Evolutionary conservation across 352 stramenopile genomes (phyloP).

Genomic region (Pythium myriotylum): DNA sequence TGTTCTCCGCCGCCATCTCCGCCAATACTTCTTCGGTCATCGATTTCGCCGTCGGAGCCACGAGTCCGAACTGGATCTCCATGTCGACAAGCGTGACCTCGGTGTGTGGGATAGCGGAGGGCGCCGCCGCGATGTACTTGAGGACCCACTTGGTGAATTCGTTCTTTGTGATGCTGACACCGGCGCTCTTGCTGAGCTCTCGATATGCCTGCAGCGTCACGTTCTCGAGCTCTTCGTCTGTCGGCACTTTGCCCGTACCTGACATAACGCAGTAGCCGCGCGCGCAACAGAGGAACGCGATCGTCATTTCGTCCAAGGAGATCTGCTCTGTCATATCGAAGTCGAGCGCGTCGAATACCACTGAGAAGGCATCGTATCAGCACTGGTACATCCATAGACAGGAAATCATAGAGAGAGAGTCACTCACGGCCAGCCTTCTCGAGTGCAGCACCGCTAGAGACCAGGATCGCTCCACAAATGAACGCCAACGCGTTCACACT

Average conservation of each 20-base stretch:
- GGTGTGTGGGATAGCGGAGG: slow-evolving; percentile 3
- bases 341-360: slow-evolving; percentile 77
- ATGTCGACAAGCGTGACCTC: slow-evolving; percentile 26
- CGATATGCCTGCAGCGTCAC: slow-evolving; percentile 60
- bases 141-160: slow-evolving; percentile 67
- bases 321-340: slow-evolving; percentile 74
- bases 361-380: slow-evolving; percentile 22
- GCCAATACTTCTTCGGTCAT: slow-evolving; percentile 18
- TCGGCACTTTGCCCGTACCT: slow-evolving; percentile 42
- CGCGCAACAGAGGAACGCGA: slow-evolving; percentile 57
- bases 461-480: slow-evolving; percentile 57
- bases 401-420: neutral
- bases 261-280: slow-evolving; percentile 57
- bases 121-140: slow-evolving; percentile 8
- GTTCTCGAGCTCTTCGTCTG: slow-evolving; percentile 62
- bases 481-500: slow-evolving; percentile 73
- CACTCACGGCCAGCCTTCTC: slow-evolving; percentile 59
- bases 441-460: slow-evolving; percentile 41
- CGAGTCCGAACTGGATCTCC: slow-evolving; percentile 22
- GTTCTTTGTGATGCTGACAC: slow-evolving; percentile 58
- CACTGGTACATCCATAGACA: neutral
- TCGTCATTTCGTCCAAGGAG: slow-evolving; percentile 84
- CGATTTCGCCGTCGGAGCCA: slow-evolving; percentile 8
- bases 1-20: slow-evolving; percentile 18
- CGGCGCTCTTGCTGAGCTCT: slow-evolving; percentile 55